These are phyloP conservation scores for Diaporthe sp. DNA, from an alignment of 2,329 filamentous ascomycete species.

Conservation along the genomic window DNA sequence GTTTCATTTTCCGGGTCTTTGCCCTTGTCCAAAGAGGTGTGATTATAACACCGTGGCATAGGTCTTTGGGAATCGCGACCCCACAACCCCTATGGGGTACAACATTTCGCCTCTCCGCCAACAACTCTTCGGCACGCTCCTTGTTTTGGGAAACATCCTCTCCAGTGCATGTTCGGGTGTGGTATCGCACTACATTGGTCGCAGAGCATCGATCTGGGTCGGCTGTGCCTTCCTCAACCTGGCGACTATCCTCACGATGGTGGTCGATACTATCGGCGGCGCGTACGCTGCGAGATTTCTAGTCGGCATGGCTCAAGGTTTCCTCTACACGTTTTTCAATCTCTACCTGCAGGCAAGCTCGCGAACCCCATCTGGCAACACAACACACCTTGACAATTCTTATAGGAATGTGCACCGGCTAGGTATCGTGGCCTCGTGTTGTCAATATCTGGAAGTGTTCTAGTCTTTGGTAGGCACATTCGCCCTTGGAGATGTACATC, in stretches of 20 bases:
- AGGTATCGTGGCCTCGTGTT: constrained; percentile 15
- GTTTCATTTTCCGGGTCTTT: not conserved
- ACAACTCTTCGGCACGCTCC: not conserved
- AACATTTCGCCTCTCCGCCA: constrained; percentile 20
- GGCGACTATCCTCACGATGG: constrained; percentile 4
- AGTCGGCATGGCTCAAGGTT: constrained; percentile 5
- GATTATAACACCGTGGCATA: not conserved
- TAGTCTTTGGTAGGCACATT: not conserved
- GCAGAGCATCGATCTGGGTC: constrained; percentile 16
- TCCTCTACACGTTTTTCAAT: constrained; percentile 8
- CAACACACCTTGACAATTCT: not conserved
- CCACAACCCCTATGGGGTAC: constrained; percentile 7
- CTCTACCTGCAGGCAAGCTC: constrained; percentile 1
- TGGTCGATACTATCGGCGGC: not conserved
- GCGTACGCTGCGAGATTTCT: constrained; percentile 6
- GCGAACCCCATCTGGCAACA: not conserved
- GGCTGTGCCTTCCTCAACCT: not conserved
- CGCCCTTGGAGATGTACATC: not conserved
- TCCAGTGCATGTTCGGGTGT: not conserved
- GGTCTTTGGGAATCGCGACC: constrained; percentile 21
- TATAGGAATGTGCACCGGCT: constrained; percentile 5
- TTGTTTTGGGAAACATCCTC: not conserved
- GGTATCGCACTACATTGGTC: not conserved
- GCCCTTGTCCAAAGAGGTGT: not conserved
- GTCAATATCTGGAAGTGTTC: not conserved